Conservation (phyloP, 163 green algal species). For the Coccomyxa subellipsoidea region DNA sequence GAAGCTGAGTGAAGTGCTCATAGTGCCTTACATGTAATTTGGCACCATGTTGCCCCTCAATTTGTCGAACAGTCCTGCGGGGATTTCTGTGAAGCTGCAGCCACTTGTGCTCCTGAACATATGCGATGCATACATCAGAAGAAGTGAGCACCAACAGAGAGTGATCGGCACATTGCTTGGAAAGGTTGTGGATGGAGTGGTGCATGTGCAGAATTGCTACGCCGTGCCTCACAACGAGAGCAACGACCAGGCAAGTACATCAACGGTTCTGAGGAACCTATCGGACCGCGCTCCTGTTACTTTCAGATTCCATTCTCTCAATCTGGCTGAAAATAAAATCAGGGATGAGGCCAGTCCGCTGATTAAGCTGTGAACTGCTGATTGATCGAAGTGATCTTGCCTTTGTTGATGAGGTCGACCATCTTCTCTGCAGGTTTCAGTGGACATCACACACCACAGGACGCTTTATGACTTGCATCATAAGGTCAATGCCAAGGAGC, state of each 20-base stretch:
- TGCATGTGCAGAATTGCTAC: conserved; percentile 93
- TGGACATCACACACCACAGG: conserved; percentile 95
- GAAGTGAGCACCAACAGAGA: conserved; percentile 78
- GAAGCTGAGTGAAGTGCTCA: no score
- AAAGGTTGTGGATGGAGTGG: conserved; percentile 64
- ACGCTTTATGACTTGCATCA: conserved; percentile 95
- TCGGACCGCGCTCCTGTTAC: no score
- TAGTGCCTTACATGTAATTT: not conserved
- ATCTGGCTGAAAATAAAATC: no score
- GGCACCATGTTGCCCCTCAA: conserved; percentile 35
- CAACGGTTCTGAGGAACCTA: not conserved
- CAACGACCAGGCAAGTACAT: conserved; percentile 67
- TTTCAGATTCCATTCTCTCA: no score
- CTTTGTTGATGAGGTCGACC: no score
- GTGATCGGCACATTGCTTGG: conserved; percentile 97
- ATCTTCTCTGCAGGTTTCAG: conserved; percentile 74
- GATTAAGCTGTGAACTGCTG: no score
- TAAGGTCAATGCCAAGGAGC: conserved; percentile 82
- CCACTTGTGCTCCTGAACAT: conserved; percentile 92
- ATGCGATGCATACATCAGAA: conserved; percentile 91
- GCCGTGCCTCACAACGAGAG: conserved; percentile 94
- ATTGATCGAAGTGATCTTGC: no score
- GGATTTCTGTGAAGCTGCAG: conserved; percentile 76
- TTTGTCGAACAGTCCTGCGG: conserved; percentile 35
- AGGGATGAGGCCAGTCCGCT: no score